phyloP scores from a whole-genome alignment of 352 stramenopile species.

The Blastocystis sp. region DNA sequence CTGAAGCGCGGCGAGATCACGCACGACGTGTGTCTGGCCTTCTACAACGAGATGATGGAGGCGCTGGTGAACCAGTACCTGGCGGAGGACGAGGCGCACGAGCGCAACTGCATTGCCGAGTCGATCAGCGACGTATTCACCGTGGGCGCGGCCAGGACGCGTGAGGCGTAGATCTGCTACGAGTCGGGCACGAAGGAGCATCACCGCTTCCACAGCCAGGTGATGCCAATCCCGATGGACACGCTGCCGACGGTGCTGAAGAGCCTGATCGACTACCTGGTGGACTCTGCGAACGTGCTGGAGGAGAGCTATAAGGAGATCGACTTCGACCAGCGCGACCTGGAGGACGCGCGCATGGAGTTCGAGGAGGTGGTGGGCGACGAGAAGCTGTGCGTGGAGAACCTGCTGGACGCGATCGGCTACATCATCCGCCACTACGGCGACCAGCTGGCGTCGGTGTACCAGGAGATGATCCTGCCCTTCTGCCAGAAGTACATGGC shows the following conservation, averaged over 20 bases:
- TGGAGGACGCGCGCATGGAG: slow-evolving; percentile 47
- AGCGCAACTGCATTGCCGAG: slow-evolving; percentile 1
- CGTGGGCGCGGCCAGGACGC: background rate
- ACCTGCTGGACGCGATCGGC: slow-evolving; percentile 19
- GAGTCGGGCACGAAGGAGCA: slow-evolving; percentile 32
- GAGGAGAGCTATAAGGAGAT: slow-evolving; percentile 38
- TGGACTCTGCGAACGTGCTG: slow-evolving; percentile 32
- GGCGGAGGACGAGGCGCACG: slow-evolving; percentile 20
- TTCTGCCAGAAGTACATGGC: slow-evolving; percentile 13
- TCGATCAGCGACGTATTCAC: slow-evolving; percentile 16
- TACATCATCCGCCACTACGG: slow-evolving; percentile 10
- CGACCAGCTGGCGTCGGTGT: slow-evolving; percentile 1
- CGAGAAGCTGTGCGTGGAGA: slow-evolving; percentile 50
- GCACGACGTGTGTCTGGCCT: background rate
- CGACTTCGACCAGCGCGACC: slow-evolving; percentile 29
- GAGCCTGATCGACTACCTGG: slow-evolving; percentile 4
- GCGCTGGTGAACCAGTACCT: slow-evolving; percentile 28
- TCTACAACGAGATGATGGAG: slow-evolving; percentile 45
- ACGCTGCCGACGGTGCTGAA: background rate
- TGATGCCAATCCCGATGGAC: slow-evolving; percentile 1
- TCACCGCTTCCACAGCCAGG: slow-evolving; percentile 22
- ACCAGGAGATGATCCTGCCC: slow-evolving; percentile 12
- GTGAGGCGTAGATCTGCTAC: slow-evolving; percentile 11
- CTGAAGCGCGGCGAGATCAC: slow-evolving; percentile 1
- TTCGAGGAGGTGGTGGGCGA: slow-evolving; percentile 48